Conservation (phyloP, 768 basidiomycete species). For the Boletus subparvulus region DNA sequence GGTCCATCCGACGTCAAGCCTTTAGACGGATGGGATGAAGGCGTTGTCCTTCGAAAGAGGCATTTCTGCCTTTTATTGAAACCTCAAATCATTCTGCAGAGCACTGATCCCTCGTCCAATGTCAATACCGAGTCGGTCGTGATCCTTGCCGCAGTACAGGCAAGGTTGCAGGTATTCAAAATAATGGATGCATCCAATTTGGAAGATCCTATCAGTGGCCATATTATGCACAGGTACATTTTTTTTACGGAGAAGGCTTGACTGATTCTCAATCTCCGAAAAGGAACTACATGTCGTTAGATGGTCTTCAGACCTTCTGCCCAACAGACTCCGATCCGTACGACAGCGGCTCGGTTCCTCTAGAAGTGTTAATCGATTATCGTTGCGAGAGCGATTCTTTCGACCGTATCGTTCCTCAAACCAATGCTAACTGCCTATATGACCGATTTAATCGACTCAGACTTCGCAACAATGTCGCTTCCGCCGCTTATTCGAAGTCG, state of each 20-base stretch:
- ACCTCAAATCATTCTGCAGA: conserved; percentile 82
- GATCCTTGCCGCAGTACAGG: conserved; percentile 75
- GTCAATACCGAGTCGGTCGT: conserved; percentile 53
- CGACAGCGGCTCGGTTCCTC: conserved; percentile 65
- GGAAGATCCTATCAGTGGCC: conserved; percentile 82
- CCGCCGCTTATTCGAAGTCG: conserved; percentile 45
- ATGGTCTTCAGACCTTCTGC: conserved; percentile 85
- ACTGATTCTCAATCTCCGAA: conserved; percentile 2
- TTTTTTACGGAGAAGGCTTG: neutral
- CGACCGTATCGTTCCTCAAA: conserved; percentile 88
- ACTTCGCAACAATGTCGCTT: conserved; percentile 68
- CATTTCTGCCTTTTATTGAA: conserved; percentile 87
- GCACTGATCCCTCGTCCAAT: conserved; percentile 42
- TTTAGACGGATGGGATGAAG: conserved; percentile 69
- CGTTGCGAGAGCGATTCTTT: conserved; percentile 80
- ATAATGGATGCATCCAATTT: conserved; percentile 78
- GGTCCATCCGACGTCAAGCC: conserved; percentile 49
- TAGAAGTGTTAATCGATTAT: conserved; percentile 86
- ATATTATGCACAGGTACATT: conserved; percentile 78
- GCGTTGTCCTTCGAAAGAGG: conserved; percentile 64
- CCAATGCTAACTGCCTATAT: conserved; percentile 80
- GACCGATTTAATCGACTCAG: conserved; percentile 95
- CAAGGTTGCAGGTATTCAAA: conserved; percentile 72
- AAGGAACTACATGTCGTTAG: conserved; percentile 77
- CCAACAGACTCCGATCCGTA: conserved; percentile 50